Percentiles rank a stretch among this genome's conserved stretches.
phyloP scores from a whole-genome alignment of 805 yeast genomes.

The Ogataea haglerorum region DNA sequence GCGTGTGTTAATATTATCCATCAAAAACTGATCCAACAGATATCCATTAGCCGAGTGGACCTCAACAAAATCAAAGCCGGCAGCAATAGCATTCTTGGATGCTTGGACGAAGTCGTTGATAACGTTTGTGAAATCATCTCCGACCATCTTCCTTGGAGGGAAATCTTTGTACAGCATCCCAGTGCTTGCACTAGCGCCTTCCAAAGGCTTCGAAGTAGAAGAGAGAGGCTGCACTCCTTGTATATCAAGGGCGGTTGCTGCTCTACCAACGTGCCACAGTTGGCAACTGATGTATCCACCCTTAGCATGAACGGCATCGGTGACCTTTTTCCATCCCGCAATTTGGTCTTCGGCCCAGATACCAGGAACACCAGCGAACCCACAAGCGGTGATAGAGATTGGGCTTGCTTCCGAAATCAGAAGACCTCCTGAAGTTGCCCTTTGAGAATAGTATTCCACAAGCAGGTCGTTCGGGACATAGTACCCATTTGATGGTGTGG shows the following conservation, averaged over 20 bases:
- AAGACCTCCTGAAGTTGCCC: slow-evolving; percentile 58
- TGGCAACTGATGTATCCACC: slow-evolving; percentile 44
- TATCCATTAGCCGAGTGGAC: slow-evolving; percentile 42
- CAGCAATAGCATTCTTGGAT: slow-evolving; percentile 38
- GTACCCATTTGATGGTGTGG: slow-evolving; percentile 25
- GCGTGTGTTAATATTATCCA: slow-evolving; percentile 35
- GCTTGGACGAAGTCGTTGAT: slow-evolving; percentile 41
- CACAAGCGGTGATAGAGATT: slow-evolving; percentile 39
- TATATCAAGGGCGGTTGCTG: slow-evolving; percentile 34
- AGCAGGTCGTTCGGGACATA: slow-evolving; percentile 41
- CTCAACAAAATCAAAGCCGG: slow-evolving; percentile 42
- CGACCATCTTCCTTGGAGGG: slow-evolving; percentile 32
- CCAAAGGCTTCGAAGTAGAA: slow-evolving; percentile 41
- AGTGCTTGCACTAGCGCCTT: slow-evolving; percentile 12
- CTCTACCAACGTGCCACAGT: slow-evolving; percentile 46
- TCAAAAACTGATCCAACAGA: slow-evolving; percentile 39
- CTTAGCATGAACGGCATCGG: slow-evolving; percentile 45
- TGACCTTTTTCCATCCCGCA: slow-evolving; percentile 44
- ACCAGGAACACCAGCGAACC: slow-evolving; percentile 45
- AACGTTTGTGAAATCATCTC: slow-evolving; percentile 41
- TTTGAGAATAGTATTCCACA: slow-evolving; percentile 48
- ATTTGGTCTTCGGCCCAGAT: slow-evolving; percentile 45
- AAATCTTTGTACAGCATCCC: slow-evolving; percentile 5
- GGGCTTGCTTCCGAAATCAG: slow-evolving; percentile 56
- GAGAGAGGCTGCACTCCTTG: slow-evolving; percentile 33